Conservation (phyloP, 1,139 yeast genomes). For the Hansenula sp. region DNA sequence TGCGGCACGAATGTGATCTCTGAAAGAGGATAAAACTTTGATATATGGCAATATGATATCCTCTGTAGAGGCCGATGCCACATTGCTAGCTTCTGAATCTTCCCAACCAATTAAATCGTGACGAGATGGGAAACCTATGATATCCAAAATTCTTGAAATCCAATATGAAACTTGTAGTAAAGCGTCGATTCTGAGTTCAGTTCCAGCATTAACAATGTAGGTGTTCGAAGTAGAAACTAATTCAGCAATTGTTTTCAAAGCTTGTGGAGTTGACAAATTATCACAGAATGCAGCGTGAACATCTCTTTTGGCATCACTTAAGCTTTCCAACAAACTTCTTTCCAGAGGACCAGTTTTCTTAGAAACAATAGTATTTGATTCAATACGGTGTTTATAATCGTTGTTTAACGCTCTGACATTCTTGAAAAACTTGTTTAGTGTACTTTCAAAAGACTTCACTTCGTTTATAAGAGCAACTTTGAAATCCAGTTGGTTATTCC, state of each 20-base stretch:
- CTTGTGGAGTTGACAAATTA: constrained; percentile 77
- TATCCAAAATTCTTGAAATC: constrained; percentile 63
- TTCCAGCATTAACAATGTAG: constrained; percentile 55
- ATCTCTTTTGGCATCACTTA: constrained; percentile 51
- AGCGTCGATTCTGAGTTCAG: constrained; percentile 60
- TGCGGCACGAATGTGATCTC: constrained; percentile 72
- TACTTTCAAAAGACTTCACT: constrained; percentile 70
- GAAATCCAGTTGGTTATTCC: constrained; percentile 93
- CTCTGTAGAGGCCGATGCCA: constrained; percentile 41
- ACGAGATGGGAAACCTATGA: constrained; percentile 75
- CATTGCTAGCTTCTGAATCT: constrained; percentile 29
- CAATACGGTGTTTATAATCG: constrained; percentile 45
- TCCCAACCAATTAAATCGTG: constrained; percentile 79
- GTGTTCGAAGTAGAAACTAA: constrained; percentile 69
- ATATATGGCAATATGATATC: constrained; percentile 77
- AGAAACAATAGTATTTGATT: constrained; percentile 43
- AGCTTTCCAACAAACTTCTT: constrained; percentile 47
- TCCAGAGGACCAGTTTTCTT: constrained; percentile 55
- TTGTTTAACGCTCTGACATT: constrained; percentile 72
- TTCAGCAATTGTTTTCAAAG: constrained; percentile 60
- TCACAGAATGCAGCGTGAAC: constrained; percentile 84
- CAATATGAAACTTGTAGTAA: constrained; percentile 61
- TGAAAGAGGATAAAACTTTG: constrained; percentile 69
- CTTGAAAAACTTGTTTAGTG: constrained; percentile 78
- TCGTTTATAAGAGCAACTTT: constrained; percentile 76